Evolutionary conservation across 2,329 filamentous ascomycete genomes (phyloP), one percentile per base, ranked within the genome.

Genomic region (Ophiosphaerella narmari): DNA sequence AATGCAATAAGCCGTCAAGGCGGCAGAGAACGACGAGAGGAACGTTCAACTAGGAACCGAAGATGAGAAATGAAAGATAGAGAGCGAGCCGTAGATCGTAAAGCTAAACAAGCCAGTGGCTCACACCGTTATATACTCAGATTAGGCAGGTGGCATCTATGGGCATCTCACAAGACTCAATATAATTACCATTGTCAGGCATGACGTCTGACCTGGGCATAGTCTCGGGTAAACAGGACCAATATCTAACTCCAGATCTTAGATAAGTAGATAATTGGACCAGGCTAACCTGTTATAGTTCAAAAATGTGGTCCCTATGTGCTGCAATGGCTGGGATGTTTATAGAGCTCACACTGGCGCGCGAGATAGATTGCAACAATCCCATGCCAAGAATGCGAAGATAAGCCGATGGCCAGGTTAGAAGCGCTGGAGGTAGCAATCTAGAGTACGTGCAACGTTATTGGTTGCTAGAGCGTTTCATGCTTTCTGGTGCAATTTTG

Each of bases 1-100:
- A 64, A 60, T 59, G 57, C 54, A 55, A 49, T 57, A 59, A 66
- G 66, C 66, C 66, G 46, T 70, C 66, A 68, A 70, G 67, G 66
- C 66, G 60, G 48, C 41, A 60, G 64, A 52, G 55, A 62, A 58
- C 43, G 55, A 60, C 41, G 39, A 37, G 31, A 43, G 52, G 58
- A 55, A 50, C 44, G 49, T 47, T 55, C 48, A 47, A 52, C 40
- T 48, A 59, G 60, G 36, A 55, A 54, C 54, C 46, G 44, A 53
- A 56, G 38, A 43, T 41, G 56, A 43, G 34, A 53, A 54, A 53
- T 29, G 46, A 54, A 58, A 39, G 51, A 51, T 50, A 36, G 46
- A 43, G 47, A 52, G 39, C 48, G 54, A 56, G 39, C 43, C 48
- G 53, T 39, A 53, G 45, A 31, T 57, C 36, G 32, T 31, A 14